Evolutionary conservation across 768 basidiomycete genomes (phyloP), one percentile per base, ranked within the genome.

Genomic region (Megacollybia marginata): DNA sequence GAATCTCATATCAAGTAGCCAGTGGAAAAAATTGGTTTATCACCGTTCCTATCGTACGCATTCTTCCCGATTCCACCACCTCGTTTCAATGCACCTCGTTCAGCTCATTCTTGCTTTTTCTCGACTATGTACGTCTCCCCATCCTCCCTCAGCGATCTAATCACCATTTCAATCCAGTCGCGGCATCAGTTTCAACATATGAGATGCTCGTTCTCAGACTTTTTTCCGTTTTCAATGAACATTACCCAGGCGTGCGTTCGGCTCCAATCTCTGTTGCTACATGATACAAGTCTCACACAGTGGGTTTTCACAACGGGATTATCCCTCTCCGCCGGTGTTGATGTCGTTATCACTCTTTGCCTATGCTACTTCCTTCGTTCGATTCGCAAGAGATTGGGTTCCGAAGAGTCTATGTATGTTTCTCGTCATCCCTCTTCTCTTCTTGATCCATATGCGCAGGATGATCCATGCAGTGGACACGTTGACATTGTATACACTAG

Each of bases 291-390:
- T 35, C 42, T 31, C 32, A 23, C 33, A 33, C 44, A 74, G 72
- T 74, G 73, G 71, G 52, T 73, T 9, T 73, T 74, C 44, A 72
- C 73, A 9, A 59, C 69, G 9, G 72, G 72, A 15, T 59, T 74
- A 9, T 64, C 69, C 1, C 58, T 73, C 34, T 74, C 72, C 3
- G 68, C 68, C 15, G 55, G 59, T n/a, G 62, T 70, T 2, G 73
- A 74, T 48, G 53, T 74, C 19, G 45, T 74, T 32, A 64, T 74
- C 44, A 65, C 72, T 3, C 54, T 54, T 6, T 64, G 60, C 46
- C 59, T 74, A 34, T 68, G 63, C 9, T 51, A 69, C 47, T 62
- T 69, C 4, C 55, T 74, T 2, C 65, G 59, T 47, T 57, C 45
- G n/a, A 66, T 62, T 7, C 68, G 64, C 42, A 59, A 55, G 6